These are phyloP conservation scores for Nakaseomyces uthaithaninus DNA, from an alignment of 1,139 yeast species.

Conservation along the genomic window DNA sequence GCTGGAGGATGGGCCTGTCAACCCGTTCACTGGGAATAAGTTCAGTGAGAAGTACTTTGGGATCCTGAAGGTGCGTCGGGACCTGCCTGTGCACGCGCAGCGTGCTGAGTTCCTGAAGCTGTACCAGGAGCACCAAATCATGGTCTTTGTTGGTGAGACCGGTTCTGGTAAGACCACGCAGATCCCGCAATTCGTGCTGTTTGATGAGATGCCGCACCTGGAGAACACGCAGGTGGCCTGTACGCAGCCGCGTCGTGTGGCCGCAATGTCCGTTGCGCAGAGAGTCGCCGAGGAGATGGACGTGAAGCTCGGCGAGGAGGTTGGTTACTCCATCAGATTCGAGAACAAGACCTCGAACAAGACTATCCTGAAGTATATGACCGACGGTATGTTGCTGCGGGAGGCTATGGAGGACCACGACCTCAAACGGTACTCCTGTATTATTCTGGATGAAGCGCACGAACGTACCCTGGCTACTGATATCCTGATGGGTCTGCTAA, in stretches of 20 bases:
- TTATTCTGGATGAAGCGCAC: slow-evolving; percentile 95
- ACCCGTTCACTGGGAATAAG: slow-evolving; percentile 69
- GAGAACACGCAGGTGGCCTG: slow-evolving; percentile 80
- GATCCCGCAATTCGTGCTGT: slow-evolving; percentile 90
- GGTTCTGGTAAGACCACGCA: slow-evolving; percentile 98
- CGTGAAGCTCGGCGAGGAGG: slow-evolving; percentile 81
- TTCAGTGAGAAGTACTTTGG: slow-evolving; percentile 63
- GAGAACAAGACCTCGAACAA: slow-evolving; percentile 77
- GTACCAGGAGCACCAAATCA: slow-evolving; percentile 81
- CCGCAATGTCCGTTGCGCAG: slow-evolving; percentile 95
- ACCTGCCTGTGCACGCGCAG: slow-evolving; percentile 90
- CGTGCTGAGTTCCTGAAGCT: slow-evolving; percentile 77
- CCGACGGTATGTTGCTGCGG: slow-evolving; percentile 95
- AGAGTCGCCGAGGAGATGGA: slow-evolving; percentile 97
- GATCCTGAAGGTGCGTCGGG: slow-evolving; percentile 70
- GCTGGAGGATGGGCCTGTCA: slow-evolving; percentile 55
- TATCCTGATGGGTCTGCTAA: slow-evolving; percentile 89
- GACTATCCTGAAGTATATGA: slow-evolving; percentile 89
- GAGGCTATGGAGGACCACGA: slow-evolving; percentile 97
- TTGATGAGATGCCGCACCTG: slow-evolving; percentile 83
- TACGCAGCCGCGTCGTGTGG: slow-evolving; percentile 97
- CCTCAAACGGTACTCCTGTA: slow-evolving; percentile 72
- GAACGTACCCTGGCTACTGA: slow-evolving; percentile 96
- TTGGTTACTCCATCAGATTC: slow-evolving; percentile 88
- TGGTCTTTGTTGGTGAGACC: slow-evolving; percentile 98